These are phyloP conservation scores for Entophlyctis helioformis DNA, from an alignment of 192 early-diverging fungal genomes.

Conservation along the genomic window DNA sequence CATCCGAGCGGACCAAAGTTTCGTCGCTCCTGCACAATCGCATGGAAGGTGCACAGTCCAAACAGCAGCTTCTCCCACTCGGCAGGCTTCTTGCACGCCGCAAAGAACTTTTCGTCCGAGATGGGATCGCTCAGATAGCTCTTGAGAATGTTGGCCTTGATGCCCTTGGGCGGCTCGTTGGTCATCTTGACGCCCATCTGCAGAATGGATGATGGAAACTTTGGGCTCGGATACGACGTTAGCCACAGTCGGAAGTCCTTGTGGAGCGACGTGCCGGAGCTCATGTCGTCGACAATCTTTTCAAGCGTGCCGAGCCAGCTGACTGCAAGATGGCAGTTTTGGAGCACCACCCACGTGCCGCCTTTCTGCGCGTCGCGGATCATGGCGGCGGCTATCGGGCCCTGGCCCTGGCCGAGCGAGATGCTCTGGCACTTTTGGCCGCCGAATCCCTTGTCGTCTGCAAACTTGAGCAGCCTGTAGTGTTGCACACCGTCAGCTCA, in stretches of 20 bases:
- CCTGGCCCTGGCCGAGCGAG: conserved; percentile 52
- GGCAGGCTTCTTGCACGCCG: conserved; percentile 26
- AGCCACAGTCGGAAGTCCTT: conserved; percentile 51
- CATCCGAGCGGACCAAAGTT: conserved; percentile 57
- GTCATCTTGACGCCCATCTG: conserved; percentile 55
- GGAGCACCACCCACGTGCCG: conserved; percentile 52
- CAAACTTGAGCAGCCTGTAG: conserved; percentile 48
- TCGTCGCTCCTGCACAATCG: conserved; percentile 41
- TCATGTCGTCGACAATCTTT: conserved; percentile 53
- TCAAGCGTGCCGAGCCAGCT: conserved; percentile 42
- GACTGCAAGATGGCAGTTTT: conserved; percentile 56
- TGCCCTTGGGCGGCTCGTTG: conserved; percentile 51
- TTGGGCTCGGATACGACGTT: conserved; percentile 43
- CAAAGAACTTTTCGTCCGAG: conserved; percentile 48
- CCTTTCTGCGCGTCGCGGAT: conserved; percentile 44
- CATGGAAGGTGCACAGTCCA: conserved; percentile 55
- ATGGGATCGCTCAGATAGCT: conserved; percentile 47
- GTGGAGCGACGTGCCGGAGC: conserved; percentile 26
- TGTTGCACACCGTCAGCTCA: not conserved
- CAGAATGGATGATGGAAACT: conserved; percentile 44
- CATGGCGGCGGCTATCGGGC: conserved; percentile 48
- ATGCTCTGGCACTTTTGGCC: conserved; percentile 43
- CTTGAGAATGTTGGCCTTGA: conserved; percentile 45
- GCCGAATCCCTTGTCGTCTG: conserved; percentile 44
- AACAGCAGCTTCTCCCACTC: conserved; percentile 57